A percentile compares a stretch with the other conserved stretches of the same genome.
Evolutionary conservation across 306 rosid genomes (phyloP).

Genomic region (Begonia loranthoides): DNA sequence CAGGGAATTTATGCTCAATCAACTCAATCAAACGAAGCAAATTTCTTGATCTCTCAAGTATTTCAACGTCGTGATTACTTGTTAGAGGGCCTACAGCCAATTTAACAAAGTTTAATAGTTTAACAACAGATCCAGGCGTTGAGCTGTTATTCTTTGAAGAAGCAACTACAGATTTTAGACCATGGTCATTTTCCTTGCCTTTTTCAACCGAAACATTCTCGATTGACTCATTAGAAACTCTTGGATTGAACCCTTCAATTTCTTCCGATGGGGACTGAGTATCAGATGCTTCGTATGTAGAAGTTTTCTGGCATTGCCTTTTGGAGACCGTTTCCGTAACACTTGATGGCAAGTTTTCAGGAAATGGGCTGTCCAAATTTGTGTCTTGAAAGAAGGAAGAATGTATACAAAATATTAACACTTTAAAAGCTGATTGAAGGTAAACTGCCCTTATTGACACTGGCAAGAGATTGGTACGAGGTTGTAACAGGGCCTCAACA

Average conservation of each 20-base stretch:
- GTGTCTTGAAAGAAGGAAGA: constrained; percentile 34
- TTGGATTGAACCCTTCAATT: constrained; percentile 42
- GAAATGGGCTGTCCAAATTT: constrained; percentile 14
- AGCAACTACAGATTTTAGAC: constrained; percentile 17
- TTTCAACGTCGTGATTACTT: constrained; percentile 61
- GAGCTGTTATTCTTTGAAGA: constrained; percentile 17
- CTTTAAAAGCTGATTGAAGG: constrained; percentile 68
- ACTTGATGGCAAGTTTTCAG: constrained; percentile 17
- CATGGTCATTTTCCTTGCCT: constrained; percentile 14
- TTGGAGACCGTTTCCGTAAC: constrained; percentile 16
- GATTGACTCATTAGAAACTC: constrained; percentile 25
- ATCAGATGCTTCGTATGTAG: constrained; percentile 22
- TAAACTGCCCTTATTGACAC: constrained; percentile 66
- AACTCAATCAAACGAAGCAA: constrained; percentile 50
- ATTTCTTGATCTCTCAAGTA: constrained; percentile 67
- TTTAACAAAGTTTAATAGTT: constrained; percentile 37
- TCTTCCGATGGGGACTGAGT: constrained; percentile 21
- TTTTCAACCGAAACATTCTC: constrained; percentile 27
- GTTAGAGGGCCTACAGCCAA: constrained; percentile 41
- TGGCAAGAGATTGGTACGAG: constrained; percentile 75
- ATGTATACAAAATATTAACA: constrained; percentile 44
- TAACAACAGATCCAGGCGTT: constrained; percentile 30
- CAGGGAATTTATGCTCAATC: constrained; percentile 28
- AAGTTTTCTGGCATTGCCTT: constrained; percentile 19
- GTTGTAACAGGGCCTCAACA: constrained; percentile 82